Base-by-base conservation (phyloP, 352 stramenopile species). In the Blastocystis sp. region DNA sequence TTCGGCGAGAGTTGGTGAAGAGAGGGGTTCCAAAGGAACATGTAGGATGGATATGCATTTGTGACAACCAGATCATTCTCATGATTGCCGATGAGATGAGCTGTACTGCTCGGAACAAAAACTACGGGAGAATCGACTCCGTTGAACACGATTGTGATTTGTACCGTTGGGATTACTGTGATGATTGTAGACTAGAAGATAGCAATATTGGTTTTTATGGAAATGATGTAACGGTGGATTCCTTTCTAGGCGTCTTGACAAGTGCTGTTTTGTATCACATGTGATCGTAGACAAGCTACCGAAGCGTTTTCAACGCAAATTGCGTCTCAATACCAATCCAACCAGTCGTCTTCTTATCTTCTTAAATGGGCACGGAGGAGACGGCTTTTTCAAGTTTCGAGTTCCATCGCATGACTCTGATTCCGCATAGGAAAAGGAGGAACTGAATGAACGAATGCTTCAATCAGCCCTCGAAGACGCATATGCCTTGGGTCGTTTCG, bases 351-450 rank as follows among this genome's bases (percentile, higher is more conserved):
- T 81, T 0, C 48, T 81, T 17, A 3, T 81, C 52, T 81, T 81
- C 66, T 54, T 81, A 1, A 81, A 81, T 64, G 71, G 71, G 9
- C 71, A 81, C 43, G 71, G 71, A 63, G 71, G 71, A 54, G 71
- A 81, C 0, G 21, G 43, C 54, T 81, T 81, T 42, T 81, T 81
- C 28, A 81, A 81, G n/a, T 63, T 81, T 43, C 42, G 45, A 65
- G 71, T 81, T 10, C 9, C 14, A 14, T 21, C 21, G n/a, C 52
- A 1, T 19, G 2, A 63, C 14, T 19, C 38, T 45, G 11, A 63
- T 64, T 40, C 38, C 10, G 1, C 9, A 54, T 81, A 81, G 71
- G 71, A 64, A 42, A 81, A 24, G 43, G 71, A 81, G 42, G 71
- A 81, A 48, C 28, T 81, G 3, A 81, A 57, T 38, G 43, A 38